A percentile compares a stretch with the other conserved stretches of the same genome.
Evolutionary conservation across 805 yeast genomes (phyloP).

Genomic region (Yamadazyma scolyti): DNA sequence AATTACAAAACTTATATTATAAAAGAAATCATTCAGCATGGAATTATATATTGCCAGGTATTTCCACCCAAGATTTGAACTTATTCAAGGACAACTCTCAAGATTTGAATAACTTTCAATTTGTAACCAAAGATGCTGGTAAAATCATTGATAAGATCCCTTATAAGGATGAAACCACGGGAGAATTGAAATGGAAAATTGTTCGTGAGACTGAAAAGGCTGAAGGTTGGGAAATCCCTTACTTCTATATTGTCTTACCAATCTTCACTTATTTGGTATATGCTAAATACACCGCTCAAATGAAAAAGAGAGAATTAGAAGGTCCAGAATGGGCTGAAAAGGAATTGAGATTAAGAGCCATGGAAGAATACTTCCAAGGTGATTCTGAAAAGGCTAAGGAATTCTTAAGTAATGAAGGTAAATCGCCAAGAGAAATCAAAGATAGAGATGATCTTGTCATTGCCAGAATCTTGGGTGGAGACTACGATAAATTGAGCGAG

Average conservation of each 20-base stretch:
- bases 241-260: slow-evolving; percentile 72
- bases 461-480: slow-evolving; percentile 79
- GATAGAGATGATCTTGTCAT: slow-evolving; percentile 74
- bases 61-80: slow-evolving; percentile 52
- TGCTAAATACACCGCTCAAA: slow-evolving; percentile 42
- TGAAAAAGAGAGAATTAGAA: slow-evolving; percentile 35
- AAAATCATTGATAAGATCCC: slow-evolving; percentile 81
- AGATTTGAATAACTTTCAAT: slow-evolving; percentile 55
- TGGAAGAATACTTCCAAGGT: slow-evolving; percentile 59
- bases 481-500: slow-evolving; percentile 68
- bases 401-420: slow-evolving; percentile 50
- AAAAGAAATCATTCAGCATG: slow-evolving; percentile 52
- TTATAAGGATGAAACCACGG: slow-evolving; percentile 72
- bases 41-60: slow-evolving; percentile 42
- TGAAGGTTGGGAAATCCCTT: slow-evolving; percentile 83
- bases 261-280: slow-evolving; percentile 56
- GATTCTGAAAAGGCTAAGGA: slow-evolving; percentile 48
- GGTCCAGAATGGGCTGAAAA: slow-evolving; percentile 78
- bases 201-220: slow-evolving; percentile 67
- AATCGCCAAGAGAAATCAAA: slow-evolving; percentile 53
- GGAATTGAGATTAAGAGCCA: slow-evolving; percentile 72
- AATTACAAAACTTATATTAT: slow-evolving; percentile 57
- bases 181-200: slow-evolving; percentile 74
- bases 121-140: slow-evolving; percentile 46
- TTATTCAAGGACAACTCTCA: slow-evolving; percentile 59